phyloP scores from a whole-genome alignment of 495 filamentous ascomycete genomes.

The Cercophora scortea region DNA sequence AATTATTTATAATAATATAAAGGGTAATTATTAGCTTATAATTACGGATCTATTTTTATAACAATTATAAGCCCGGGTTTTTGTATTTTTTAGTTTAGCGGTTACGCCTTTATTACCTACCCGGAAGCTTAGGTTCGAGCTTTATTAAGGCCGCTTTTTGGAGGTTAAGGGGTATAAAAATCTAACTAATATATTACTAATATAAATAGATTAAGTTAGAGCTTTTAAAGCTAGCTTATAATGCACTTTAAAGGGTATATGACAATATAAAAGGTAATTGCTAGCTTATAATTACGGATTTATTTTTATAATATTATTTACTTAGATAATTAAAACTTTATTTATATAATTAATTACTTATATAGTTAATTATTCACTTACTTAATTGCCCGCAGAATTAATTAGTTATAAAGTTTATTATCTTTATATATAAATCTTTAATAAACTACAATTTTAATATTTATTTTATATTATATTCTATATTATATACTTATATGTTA shows the following conservation, averaged over 20 bases:
- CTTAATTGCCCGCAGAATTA: neutral
- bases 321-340: neutral
- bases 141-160: neutral
- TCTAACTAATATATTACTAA: no score
- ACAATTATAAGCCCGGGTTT: no score
- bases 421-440: neutral
- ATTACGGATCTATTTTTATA: no score
- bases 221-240: no score
- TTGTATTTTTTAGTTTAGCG: no score
- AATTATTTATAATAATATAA: constrained; percentile 2
- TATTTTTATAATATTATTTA: neutral
- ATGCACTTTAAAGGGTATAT: no score
- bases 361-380: neutral
- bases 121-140: neutral
- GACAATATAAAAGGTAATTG: no score
- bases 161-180: neutral
- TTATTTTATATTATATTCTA: neutral
- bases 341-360: neutral
- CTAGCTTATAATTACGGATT: neutral
- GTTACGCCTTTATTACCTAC: neutral
- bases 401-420: neutral
- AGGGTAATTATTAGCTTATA: neutral
- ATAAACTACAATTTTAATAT: neutral
- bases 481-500: neutral
- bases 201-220: no score